Percentiles rank a stretch among this genome's conserved stretches.
phyloP scores from a whole-genome alignment of 805 yeast genomes.

The Suhomyces vadensis region DNA sequence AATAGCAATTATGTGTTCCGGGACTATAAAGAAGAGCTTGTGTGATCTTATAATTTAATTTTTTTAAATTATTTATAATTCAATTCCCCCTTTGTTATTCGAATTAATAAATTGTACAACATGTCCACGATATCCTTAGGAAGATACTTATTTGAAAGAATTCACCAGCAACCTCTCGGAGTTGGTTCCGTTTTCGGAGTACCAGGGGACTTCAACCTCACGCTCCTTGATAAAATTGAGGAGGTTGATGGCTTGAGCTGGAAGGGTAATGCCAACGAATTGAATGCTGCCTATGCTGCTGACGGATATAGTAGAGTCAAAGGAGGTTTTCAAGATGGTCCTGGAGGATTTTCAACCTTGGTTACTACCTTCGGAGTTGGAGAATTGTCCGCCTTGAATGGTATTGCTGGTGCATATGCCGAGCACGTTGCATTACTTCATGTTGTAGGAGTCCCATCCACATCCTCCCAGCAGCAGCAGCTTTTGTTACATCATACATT shows the following conservation, averaged over 20 bases:
- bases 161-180: slow-evolving; percentile 57
- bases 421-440: slow-evolving; percentile 19
- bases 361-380: slow-evolving; percentile 20
- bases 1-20: too few species aligned
- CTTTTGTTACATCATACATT: slow-evolving; percentile 18
- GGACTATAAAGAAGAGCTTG: too few species aligned
- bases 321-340: slow-evolving; percentile 12
- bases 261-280: slow-evolving; percentile 91
- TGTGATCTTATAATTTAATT: too few species aligned
- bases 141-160: slow-evolving; percentile 74
- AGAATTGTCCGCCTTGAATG: slow-evolving; percentile 17
- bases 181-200: slow-evolving; percentile 75
- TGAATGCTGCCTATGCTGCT: slow-evolving; percentile 86
- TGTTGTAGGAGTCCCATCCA: slow-evolving; percentile 17
- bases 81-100: background rate
- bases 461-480: slow-evolving; percentile 15
- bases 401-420: slow-evolving; percentile 18
- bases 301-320: slow-evolving; percentile 86
- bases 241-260: slow-evolving; percentile 76
- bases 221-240: slow-evolving; percentile 69
- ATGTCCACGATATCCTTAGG: slow-evolving; percentile 38
- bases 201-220: slow-evolving; percentile 80
- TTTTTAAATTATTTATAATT: slow-evolving; percentile 4
- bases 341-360: slow-evolving; percentile 14
- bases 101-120: background rate